Percentiles rank a stretch among this genome's conserved stretches.
These are phyloP conservation scores for Phylloporus sp. DNA, from an alignment of 768 basidiomycete species.

Conservation along the genomic window DNA sequence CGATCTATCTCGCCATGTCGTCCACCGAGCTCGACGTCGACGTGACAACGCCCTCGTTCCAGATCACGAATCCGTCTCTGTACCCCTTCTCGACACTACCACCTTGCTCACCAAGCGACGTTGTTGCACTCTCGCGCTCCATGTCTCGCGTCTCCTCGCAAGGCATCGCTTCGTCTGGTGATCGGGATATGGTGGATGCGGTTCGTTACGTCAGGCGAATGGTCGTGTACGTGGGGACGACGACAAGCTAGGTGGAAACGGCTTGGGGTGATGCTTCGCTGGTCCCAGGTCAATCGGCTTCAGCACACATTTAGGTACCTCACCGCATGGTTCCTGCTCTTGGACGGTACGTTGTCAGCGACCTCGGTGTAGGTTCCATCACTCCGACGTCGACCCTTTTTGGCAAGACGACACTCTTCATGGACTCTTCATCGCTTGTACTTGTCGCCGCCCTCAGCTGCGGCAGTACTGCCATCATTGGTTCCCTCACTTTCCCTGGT, in stretches of 20 bases:
- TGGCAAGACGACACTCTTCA: conserved; percentile 80
- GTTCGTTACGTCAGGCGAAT: conserved; percentile 17
- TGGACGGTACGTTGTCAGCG: conserved; percentile 60
- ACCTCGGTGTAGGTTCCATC: conserved; percentile 58
- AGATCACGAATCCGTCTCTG: conserved; percentile 28
- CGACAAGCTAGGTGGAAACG: conserved; percentile 67
- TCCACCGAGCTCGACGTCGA: too few species aligned
- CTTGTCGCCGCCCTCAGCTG: conserved; percentile 79
- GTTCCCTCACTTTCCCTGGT: conserved; percentile 83
- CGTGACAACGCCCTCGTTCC: not conserved
- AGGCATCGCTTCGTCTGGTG: conserved; percentile 75
- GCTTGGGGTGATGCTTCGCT: conserved; percentile 68
- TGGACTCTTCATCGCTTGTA: conserved; percentile 73
- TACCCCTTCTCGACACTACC: conserved; percentile 33
- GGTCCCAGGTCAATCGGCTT: conserved; percentile 66
- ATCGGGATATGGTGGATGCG: conserved; percentile 85
- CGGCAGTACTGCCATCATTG: conserved; percentile 68
- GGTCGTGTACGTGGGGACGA: not conserved
- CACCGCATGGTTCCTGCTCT: conserved; percentile 90
- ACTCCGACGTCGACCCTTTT: conserved; percentile 90
- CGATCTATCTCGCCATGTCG: too few species aligned
- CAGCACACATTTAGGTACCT: conserved; percentile 86
- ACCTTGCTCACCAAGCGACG: conserved; percentile 34
- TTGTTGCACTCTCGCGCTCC: conserved; percentile 56
- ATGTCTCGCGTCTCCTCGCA: conserved; percentile 80